Conservation (phyloP, 306 rosid genomes). For the Sphenostylis stenocarpa region DNA sequence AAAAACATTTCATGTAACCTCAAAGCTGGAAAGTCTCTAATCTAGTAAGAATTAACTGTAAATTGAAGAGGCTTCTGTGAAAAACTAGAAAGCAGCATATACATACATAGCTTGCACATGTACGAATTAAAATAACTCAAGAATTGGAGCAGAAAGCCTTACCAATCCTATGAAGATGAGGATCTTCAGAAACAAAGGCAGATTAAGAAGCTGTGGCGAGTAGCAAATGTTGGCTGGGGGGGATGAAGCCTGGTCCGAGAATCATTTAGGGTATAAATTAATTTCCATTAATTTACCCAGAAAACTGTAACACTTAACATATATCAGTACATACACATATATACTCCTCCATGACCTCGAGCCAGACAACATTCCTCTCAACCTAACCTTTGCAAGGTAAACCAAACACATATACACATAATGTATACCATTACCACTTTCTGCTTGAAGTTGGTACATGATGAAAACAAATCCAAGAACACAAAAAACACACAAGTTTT, state of each 20-base stretch:
- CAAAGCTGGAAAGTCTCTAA: constrained; percentile 4
- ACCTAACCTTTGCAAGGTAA: constrained; percentile 48
- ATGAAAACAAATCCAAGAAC: neutral
- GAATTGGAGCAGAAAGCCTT: constrained; percentile 6
- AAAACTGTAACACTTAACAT: constrained; percentile 11
- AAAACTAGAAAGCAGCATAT: constrained; percentile 2
- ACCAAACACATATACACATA: neutral
- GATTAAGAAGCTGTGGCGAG: neutral
- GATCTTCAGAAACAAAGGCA: neutral
- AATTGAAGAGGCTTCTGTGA: neutral
- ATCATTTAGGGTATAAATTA: constrained; percentile 36
- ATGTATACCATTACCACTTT: neutral
- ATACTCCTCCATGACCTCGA: constrained; percentile 50
- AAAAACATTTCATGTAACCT: neutral
- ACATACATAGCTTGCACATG: neutral
- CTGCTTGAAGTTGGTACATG: neutral
- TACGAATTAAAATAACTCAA: neutral
- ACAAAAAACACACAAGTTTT: constrained; percentile 17
- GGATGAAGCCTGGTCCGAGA: constrained; percentile 99
- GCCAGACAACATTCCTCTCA: constrained; percentile 93
- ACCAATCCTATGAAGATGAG: constrained; percentile 6
- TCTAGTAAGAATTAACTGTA: neutral
- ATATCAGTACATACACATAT: neutral
- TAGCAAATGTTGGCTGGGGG: constrained; percentile 63
- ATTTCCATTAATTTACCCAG: neutral